Conservation (phyloP, 208 protist genomes). For the Trypanosoma theileri region DNA sequence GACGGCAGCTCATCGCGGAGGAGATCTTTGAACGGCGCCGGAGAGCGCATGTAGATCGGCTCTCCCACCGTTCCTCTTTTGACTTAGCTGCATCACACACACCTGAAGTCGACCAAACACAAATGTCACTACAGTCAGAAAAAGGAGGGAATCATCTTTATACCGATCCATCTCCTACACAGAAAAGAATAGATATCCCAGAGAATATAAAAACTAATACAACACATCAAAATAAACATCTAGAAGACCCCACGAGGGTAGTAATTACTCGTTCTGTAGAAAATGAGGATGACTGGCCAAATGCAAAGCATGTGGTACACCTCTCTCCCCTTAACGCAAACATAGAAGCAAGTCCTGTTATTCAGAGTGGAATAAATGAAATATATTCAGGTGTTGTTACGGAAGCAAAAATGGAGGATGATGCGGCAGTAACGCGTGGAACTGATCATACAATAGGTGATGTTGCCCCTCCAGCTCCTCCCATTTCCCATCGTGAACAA, state of each 20-base stretch:
- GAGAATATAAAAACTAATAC: background rate
- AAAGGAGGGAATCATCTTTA: background rate
- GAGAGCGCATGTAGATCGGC: constrained; percentile 8
- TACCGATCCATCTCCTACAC: too few species aligned
- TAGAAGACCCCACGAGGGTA: background rate
- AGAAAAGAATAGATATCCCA: too few species aligned
- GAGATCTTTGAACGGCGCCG: constrained; percentile 25
- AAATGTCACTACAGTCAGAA: background rate
- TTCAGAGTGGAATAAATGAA: too few species aligned
- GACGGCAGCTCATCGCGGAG: constrained; percentile 28
- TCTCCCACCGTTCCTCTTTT: background rate
- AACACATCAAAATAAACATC: background rate
- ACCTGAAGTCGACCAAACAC: background rate
- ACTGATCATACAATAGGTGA: background rate
- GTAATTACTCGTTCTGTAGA: background rate
- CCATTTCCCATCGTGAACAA: constrained; percentile 25
- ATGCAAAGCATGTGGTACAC: background rate
- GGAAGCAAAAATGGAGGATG: background rate
- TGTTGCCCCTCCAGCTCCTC: constrained; percentile 7
- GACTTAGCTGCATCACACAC: background rate
- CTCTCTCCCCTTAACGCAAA: background rate
- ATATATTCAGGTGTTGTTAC: too few species aligned
- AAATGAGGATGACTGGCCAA: background rate
- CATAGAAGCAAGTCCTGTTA: background rate
- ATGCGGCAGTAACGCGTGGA: background rate